Conservation (phyloP, 2,329 filamentous ascomycete genomes). For the Tothia fuscella region DNA sequence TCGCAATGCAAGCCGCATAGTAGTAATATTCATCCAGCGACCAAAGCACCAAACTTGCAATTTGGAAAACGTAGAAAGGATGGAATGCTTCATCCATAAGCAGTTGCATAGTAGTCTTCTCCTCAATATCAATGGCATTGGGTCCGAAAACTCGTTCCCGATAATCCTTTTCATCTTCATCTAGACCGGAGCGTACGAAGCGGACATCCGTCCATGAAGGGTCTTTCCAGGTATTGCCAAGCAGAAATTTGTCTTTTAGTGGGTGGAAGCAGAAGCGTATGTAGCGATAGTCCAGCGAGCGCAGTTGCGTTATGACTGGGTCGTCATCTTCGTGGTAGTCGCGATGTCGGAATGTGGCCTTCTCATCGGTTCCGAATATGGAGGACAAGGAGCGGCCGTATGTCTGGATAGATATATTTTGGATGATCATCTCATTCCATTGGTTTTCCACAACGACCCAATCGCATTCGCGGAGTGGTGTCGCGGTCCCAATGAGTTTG, state of each 20-base stretch:
- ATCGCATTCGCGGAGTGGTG: constrained; percentile 59
- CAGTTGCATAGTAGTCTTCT: constrained; percentile 73
- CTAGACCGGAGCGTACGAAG: constrained; percentile 64
- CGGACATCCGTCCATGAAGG: constrained; percentile 73
- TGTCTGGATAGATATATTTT: constrained; percentile 48
- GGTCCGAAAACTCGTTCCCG: constrained; percentile 78
- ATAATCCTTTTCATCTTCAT: constrained; percentile 74
- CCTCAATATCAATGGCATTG: constrained; percentile 85
- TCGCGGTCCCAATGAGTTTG: constrained; percentile 55
- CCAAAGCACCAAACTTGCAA: constrained; percentile 89
- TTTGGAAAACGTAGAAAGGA: constrained; percentile 96
- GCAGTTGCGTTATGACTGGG: constrained; percentile 62
- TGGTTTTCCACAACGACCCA: constrained; percentile 98
- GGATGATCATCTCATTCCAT: constrained; percentile 83
- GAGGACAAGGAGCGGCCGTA: constrained; percentile 54
- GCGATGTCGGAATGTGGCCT: constrained; percentile 47
- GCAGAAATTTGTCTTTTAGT: constrained; percentile 72
- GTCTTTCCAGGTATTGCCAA: constrained; percentile 89
- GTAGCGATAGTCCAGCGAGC: constrained; percentile 83
- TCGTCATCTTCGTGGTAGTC: constrained; percentile 63
- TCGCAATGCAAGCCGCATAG: constrained; percentile 87
- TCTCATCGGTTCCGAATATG: constrained; percentile 56
- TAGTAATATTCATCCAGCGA: constrained; percentile 96
- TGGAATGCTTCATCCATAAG: constrained; percentile 93
- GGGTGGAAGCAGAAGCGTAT: constrained; percentile 89